Evolutionary conservation across 2,329 filamentous ascomycete genomes (phyloP), one percentile per base, ranked within the genome.

Genomic region (Fusarium keratoplasticum): DNA sequence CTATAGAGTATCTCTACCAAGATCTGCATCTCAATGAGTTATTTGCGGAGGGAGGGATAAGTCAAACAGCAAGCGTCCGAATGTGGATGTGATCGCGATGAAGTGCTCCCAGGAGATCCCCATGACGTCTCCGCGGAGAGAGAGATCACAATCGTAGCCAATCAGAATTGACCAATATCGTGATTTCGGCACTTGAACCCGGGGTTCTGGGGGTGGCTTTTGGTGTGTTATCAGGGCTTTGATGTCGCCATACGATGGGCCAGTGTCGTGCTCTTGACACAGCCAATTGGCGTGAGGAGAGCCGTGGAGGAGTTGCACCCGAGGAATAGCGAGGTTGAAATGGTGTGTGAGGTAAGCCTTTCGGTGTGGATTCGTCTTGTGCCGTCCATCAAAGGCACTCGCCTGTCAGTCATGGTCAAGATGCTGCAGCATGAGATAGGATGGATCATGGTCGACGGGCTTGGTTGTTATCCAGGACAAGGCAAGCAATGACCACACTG

Each of bases 201-300:
- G 20, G 22, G 25, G n/a, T 10, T 7, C 18, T 25, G 29, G 4
- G 40, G 47, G 20, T 40, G 44, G 22, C 25, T 6, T 33, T 42
- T 16, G 47, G 18, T 40, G 36, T 18, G 36, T 20, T 29, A n/a
- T 42, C 16, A 4, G 22, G 35, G 22, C 33, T 29, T 18, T 6
- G 47, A 72, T 71, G 71, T 69, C 67, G 71, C 57, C 71, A 74
- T 73, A 33, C 36, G 61, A 68, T 57, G 13, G 67, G 11, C 27
- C 2, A 29, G 11, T 73, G 71, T 74, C 67, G 71, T 74, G 71
- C 64, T 73, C 33, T n/a, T 0, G 0, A 5, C 2, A 9, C 0
- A 5, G 40, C 71, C 71, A 73, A 73, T 73, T 22, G 2, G 55
- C 18, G 52, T 7, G 5, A 42, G 47, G 13, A 6, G 33, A 13